Percentiles rank a stretch among this genome's conserved stretches.
These are phyloP conservation scores for Golubevia pallescens DNA, from an alignment of 1,284 basidiomycete species.

Conservation along the genomic window DNA sequence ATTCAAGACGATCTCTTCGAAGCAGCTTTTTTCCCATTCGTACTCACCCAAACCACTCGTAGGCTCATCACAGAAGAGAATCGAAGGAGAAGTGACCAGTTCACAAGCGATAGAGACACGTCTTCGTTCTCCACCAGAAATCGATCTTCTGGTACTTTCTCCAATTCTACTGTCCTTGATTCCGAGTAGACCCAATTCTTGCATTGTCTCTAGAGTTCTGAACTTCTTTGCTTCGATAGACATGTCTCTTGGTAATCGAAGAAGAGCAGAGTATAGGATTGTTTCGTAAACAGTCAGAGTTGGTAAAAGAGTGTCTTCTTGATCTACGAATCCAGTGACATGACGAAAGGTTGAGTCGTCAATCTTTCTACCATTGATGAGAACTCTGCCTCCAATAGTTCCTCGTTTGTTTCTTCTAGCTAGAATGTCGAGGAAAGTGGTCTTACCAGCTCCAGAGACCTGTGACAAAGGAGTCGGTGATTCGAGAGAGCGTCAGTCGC, in stretches of 20 bases:
- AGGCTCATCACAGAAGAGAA: constrained; percentile 94
- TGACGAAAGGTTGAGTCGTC: constrained; percentile 78
- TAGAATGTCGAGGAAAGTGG: constrained; percentile 92
- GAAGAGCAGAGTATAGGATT: constrained; percentile 86
- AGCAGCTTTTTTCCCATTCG: no score
- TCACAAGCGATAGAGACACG: constrained; percentile 97
- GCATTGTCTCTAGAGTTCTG: constrained; percentile 91
- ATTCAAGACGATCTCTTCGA: no score
- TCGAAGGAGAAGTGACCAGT: constrained; percentile 91
- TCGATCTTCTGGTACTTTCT: constrained; percentile 74
- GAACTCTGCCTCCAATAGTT: constrained; percentile 74
- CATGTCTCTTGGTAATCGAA: constrained; percentile 92
- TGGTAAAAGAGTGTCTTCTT: constrained; percentile 95
- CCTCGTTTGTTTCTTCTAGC: constrained; percentile 88
- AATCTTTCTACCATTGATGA: constrained; percentile 85
- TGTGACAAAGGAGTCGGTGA: no score
- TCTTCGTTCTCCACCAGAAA: constrained; percentile 94
- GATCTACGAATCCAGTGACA: constrained; percentile 92
- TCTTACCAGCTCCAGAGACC: constrained; percentile 96
- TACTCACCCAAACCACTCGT: constrained; percentile 74
- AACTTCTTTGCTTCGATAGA: constrained; percentile 89
- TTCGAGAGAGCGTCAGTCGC: no score
- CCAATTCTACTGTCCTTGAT: constrained; percentile 91
- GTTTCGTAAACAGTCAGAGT: constrained; percentile 98
- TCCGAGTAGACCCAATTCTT: constrained; percentile 88